Evolutionary conservation across 2,329 filamentous ascomycete species (phyloP).

Genomic region (Hyphodiscus sp.): DNA sequence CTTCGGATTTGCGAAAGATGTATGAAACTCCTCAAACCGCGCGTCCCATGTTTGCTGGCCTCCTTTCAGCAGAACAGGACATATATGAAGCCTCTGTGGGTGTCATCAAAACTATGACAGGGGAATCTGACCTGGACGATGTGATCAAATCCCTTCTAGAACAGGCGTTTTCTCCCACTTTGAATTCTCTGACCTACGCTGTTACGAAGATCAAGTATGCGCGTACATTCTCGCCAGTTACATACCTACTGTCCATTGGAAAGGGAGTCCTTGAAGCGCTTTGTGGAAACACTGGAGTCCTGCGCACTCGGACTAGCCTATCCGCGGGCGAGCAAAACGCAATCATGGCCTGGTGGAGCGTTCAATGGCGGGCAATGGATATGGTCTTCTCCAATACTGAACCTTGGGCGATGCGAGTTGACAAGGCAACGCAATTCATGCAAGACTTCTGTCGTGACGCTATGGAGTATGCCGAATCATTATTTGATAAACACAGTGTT

Average conservation of each 20-base stretch:
- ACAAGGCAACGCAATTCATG: conserved; percentile 56
- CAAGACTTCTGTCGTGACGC: conserved; percentile 89
- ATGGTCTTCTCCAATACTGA: conserved; percentile 80
- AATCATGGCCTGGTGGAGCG: conserved; percentile 66
- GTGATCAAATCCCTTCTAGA: conserved; percentile 43
- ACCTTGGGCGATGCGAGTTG: conserved; percentile 63
- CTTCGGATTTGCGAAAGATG: conserved; percentile 60
- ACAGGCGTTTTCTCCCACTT: conserved; percentile 37
- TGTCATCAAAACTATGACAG: conserved; percentile 75
- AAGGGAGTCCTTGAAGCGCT: conserved; percentile 50
- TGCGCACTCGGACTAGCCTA: conserved; percentile 23
- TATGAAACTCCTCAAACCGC: conserved; percentile 63
- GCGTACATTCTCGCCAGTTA: conserved; percentile 50
- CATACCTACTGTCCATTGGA: conserved; percentile 50
- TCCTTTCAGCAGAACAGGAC: conserved; percentile 73
- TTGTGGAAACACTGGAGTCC: conserved; percentile 49
- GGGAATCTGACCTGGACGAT: conserved; percentile 49
- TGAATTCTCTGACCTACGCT: conserved; percentile 40
- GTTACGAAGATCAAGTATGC: conserved; percentile 37
- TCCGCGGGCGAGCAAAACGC: conserved; percentile 36
- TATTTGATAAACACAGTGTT: conserved; percentile 80
- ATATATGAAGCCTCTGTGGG: conserved; percentile 76
- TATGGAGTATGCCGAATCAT: conserved; percentile 84
- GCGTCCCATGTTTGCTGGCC: conserved; percentile 67
- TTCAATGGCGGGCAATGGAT: conserved; percentile 74